Percentiles rank a stretch among this genome's conserved stretches.
These are phyloP conservation scores for Globisporangium parvum DNA, from an alignment of 352 stramenopile genomes.

Conservation along the genomic window DNA sequence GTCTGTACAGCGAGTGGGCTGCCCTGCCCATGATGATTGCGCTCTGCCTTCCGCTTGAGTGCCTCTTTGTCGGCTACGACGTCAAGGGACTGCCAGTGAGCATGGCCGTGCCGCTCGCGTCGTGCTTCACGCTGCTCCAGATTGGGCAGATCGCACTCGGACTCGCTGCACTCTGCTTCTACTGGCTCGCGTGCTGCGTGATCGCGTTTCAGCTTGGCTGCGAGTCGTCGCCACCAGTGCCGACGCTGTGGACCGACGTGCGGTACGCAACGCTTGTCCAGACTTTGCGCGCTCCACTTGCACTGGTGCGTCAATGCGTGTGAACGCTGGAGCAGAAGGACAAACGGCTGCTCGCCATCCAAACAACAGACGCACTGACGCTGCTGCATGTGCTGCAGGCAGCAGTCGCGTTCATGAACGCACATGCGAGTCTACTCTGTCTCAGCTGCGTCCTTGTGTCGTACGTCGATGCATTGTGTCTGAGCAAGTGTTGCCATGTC, in stretches of 20 bases:
- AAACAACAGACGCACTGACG: neutral
- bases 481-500: neutral
- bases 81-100: conserved; percentile 9
- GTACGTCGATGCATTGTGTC: conserved; percentile 12
- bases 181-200: conserved; percentile 23
- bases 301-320: conserved; percentile 24
- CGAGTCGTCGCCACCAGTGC: conserved; percentile 37
- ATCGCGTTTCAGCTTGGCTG: conserved; percentile 48
- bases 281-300: conserved; percentile 36
- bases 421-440: conserved; percentile 29
- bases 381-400: conserved; percentile 13
- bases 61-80: conserved; percentile 35
- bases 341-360: neutral
- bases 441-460: conserved; percentile 20
- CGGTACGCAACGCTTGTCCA: conserved; percentile 34
- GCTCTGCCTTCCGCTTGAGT: conserved; percentile 29
- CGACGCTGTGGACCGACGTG: conserved; percentile 57
- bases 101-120: conserved; percentile 21
- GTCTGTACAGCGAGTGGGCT: conserved; percentile 51
- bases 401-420: conserved; percentile 33
- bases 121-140: conserved; percentile 35
- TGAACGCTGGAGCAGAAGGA: neutral
- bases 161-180: conserved; percentile 20
- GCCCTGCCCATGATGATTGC: conserved; percentile 39
- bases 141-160: conserved; percentile 25